Percentiles rank a stretch among this genome's conserved stretches.
Evolutionary conservation across 106 monocot species (phyloP).

Genomic region (Xerophyta viscosa): DNA sequence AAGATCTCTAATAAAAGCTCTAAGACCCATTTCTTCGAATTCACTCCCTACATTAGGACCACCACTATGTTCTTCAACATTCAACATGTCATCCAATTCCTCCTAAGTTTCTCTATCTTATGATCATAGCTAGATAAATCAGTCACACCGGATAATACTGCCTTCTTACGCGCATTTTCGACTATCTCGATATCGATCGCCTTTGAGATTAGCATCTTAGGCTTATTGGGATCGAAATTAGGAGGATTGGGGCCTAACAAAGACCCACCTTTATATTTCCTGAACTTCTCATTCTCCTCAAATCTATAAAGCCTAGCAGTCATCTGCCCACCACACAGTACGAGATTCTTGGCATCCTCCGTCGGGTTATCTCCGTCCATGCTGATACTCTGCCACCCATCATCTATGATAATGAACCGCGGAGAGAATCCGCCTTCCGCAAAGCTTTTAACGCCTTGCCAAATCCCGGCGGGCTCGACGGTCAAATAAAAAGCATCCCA

Average conservation of each 20-base stretch:
- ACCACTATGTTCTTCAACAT: not conserved
- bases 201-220: constrained; percentile 23
- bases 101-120: constrained; percentile 9
- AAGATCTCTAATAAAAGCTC: constrained; percentile 36
- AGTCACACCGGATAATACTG: not conserved
- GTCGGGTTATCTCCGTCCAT: constrained; percentile 16
- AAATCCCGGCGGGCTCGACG: constrained; percentile 27
- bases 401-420: constrained; percentile 50
- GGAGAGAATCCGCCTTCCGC: constrained; percentile 24
- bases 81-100: constrained; percentile 18
- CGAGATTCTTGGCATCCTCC: constrained; percentile 23
- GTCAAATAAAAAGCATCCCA: constrained; percentile 47
- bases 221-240: constrained; percentile 16
- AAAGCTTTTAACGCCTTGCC: constrained; percentile 25
- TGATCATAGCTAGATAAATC: constrained; percentile 11
- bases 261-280: constrained; percentile 20
- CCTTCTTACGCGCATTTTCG: constrained; percentile 20
- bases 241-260: constrained; percentile 12
- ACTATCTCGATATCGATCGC: constrained; percentile 35
- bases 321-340: constrained; percentile 40
- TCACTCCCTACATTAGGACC: not conserved
- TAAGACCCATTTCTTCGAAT: constrained; percentile 10
- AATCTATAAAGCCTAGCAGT: constrained; percentile 35
- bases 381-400: constrained; percentile 49
- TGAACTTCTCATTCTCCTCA: constrained; percentile 32